phyloP scores from a whole-genome alignment of 345 rosid genomes.

The Hypericum perforatum region DNA sequence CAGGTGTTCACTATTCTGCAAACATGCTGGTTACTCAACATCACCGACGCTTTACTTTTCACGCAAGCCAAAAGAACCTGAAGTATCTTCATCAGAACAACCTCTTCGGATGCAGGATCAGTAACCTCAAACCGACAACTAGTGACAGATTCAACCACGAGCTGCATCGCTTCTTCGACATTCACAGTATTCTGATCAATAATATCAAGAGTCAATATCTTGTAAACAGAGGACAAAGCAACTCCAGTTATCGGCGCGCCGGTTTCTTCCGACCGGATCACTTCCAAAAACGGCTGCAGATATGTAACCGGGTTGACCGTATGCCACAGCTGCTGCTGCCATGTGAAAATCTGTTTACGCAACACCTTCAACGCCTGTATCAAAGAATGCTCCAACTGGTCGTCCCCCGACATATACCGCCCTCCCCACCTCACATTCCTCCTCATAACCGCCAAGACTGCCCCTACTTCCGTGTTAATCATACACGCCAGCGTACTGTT shows the following conservation, averaged over 20 bases:
- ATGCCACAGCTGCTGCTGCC: constrained; percentile 89
- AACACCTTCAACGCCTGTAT: constrained; percentile 82
- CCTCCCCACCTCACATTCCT: constrained; percentile 98
- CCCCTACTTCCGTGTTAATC: constrained; percentile 82
- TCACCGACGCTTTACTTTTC: constrained; percentile 84
- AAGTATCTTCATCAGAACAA: constrained; percentile 94
- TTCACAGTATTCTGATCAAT: constrained; percentile 66
- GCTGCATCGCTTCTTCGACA: constrained; percentile 87
- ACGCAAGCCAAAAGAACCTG: constrained; percentile 92
- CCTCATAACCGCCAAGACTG: constrained; percentile 95
- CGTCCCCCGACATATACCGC: constrained; percentile 88
- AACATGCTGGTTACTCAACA: constrained; percentile 93
- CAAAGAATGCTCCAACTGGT: constrained; percentile 81
- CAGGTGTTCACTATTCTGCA: constrained; percentile 95
- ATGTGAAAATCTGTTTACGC: constrained; percentile 71
- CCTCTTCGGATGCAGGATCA: constrained; percentile 97
- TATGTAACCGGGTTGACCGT: constrained; percentile 65
- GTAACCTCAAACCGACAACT: constrained; percentile 97
- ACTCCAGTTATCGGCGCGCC: constrained; percentile 91
- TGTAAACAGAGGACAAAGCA: constrained; percentile 85
- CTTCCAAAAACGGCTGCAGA: constrained; percentile 89
- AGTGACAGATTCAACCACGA: constrained; percentile 93
- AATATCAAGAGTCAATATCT: constrained; percentile 68
- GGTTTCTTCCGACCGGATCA: constrained; percentile 82
- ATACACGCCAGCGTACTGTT: constrained; percentile 63